Evolutionary conservation across 1,284 basidiomycete species (phyloP), one percentile per base, ranked within the genome.

Genomic region (Apiotrichum siamense): DNA sequence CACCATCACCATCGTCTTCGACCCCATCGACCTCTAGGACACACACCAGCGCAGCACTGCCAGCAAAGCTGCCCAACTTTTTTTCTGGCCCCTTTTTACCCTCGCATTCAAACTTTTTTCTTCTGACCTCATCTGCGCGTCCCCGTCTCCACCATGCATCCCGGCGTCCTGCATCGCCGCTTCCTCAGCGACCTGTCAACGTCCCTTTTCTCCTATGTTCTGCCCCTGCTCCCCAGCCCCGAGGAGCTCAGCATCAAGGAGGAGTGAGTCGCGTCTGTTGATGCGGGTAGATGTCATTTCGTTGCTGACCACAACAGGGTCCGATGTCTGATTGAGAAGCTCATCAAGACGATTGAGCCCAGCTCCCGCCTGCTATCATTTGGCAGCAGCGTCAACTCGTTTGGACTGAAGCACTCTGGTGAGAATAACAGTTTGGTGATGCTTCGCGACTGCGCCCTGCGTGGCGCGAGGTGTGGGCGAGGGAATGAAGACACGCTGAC

Each of bases 341-440:
- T 97, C 72, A 94, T 96, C 71, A 83, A 88, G 70, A 90, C 87
- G 50, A 89, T 98, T 73, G 88, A 93, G 73, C 92, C 91, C 37
- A 83, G 90, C 60, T 88, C 88, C 60, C 84, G 88, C 57, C 78
- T 98, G 63, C 77, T 96, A 61, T 91, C 90, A 44, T 98, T 98
- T 72, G 94, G 94, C 33, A 90, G 87, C 72, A 96, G 70, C 88
- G 61, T 93, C 86, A 44, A 97, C 90, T 73, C 91, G 86, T 66
- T 94, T 91, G 92, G 89, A 65, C 81, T 97, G 65, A 80, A 88
- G 61, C 94, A 97, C 76, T 97, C 90, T 56, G 92, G 91, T 88
- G 59, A 66, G 83, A n/a, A n/a, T n/a, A n/a, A n/a, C n/a, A n/a
- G n/a, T n/a, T n/a, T n/a, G n/a, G n/a, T n/a, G n/a, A n/a, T n/a